Evolutionary conservation across 169 alveolate genomes (phyloP).

Genomic region (Eimeria necatrix): DNA sequence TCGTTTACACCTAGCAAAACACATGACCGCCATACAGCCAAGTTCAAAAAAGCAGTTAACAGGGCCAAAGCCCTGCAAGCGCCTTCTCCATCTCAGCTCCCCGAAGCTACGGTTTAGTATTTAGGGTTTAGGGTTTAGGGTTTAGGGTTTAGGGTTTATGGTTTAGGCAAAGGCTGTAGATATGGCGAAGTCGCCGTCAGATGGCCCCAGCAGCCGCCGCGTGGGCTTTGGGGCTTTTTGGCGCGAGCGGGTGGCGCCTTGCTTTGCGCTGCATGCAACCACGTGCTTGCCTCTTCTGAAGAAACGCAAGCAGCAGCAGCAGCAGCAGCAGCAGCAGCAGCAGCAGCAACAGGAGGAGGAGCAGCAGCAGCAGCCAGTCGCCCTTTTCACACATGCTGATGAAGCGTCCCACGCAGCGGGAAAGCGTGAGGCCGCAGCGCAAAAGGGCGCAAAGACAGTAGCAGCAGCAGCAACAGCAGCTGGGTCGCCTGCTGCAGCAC

Average conservation of each 20-base stretch:
- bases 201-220: not conserved
- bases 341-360: not conserved
- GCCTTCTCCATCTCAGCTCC: not conserved
- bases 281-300: not conserved
- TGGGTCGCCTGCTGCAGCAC: not conserved
- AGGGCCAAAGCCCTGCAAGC: not conserved
- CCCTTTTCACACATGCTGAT: no score
- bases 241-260: not conserved
- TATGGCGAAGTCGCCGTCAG: not conserved
- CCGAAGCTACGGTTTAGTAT: not conserved
- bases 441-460: not conserved
- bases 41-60: slow-evolving; percentile 58
- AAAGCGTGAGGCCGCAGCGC: not conserved
- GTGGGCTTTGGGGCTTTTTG: not conserved
- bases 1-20: not conserved
- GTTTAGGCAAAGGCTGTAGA: not conserved
- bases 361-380: not conserved
- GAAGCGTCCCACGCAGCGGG: not conserved
- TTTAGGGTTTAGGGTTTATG: slow-evolving; percentile 29
- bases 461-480: slow-evolving; percentile 20
- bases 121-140: slow-evolving; percentile 25
- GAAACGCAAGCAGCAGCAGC: not conserved
- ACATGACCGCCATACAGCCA: slow-evolving; percentile 48
- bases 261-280: slow-evolving; percentile 82
- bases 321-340: slow-evolving; percentile 14